Evolutionary conservation across 768 basidiomycete genomes (phyloP).

Genomic region (Tylopilus subfusipes): DNA sequence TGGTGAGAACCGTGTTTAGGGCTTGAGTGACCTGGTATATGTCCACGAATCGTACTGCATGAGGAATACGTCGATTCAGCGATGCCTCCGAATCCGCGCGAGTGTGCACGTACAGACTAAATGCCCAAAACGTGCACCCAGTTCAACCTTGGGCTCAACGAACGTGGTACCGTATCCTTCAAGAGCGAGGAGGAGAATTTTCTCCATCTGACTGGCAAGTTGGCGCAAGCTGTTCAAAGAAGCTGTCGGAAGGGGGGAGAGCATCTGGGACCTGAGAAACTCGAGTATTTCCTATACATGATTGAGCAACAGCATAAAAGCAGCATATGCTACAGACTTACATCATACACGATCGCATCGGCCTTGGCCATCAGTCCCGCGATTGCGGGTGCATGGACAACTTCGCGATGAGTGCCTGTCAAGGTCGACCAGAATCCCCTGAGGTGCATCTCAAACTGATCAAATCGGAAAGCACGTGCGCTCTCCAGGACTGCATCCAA

Average conservation of each 20-base stretch:
- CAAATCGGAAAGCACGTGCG: conserved; percentile 74
- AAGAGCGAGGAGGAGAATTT: conserved; percentile 75
- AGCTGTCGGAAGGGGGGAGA: conserved; percentile 66
- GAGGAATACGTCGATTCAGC: conserved; percentile 8
- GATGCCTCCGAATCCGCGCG: not conserved
- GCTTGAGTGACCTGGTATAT: conserved; percentile 92
- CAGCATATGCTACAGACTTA: conserved; percentile 41
- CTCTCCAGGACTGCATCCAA: conserved; percentile 78
- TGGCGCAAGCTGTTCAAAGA: conserved; percentile 72
- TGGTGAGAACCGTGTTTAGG: conserved; percentile 81
- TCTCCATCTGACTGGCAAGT: conserved; percentile 89
- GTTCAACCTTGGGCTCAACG: conserved; percentile 86
- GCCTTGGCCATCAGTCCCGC: conserved; percentile 87
- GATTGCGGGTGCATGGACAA: conserved; percentile 85
- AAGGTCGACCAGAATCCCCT: conserved; percentile 83
- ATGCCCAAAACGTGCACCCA: conserved; percentile 88
- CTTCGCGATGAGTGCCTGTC: conserved; percentile 73
- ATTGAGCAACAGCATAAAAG: conserved; percentile 14
- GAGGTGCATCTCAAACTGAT: conserved; percentile 86
- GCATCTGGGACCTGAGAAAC: conserved; percentile 78
- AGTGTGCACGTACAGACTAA: conserved; percentile 65
- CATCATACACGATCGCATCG: conserved; percentile 88
- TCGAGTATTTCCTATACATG: conserved; percentile 77
- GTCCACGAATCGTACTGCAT: conserved; percentile 81
- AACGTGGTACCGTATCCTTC: conserved; percentile 85